Conservation (phyloP, 805 yeast species). For the Wickerhamia fluorescens region DNA sequence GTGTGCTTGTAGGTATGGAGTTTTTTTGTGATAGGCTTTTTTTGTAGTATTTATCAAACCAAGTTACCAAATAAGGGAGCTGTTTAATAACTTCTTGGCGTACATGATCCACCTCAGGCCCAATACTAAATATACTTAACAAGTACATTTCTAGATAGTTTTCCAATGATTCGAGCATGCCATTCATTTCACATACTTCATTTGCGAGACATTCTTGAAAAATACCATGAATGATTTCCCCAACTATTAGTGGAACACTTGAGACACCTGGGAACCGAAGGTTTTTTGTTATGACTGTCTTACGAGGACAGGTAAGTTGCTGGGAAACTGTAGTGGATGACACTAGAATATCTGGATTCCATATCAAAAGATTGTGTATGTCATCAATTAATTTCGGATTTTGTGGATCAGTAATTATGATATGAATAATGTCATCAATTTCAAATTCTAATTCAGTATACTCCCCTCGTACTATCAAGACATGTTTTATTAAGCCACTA, state of each 20-base stretch:
- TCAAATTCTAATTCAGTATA: constrained; percentile 47
- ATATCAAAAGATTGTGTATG: constrained; percentile 54
- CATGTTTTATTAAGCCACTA: constrained; percentile 20
- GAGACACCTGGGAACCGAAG: constrained; percentile 59
- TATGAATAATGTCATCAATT: constrained; percentile 53
- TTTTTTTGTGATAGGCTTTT: constrained; percentile 7
- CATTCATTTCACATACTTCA: constrained; percentile 28
- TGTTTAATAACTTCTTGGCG: constrained; percentile 39
- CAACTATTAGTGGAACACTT: constrained; percentile 63
- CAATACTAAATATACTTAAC: constrained; percentile 50
- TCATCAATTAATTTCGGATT: constrained; percentile 45
- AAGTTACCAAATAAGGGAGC: constrained; percentile 42
- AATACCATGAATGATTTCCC: constrained; percentile 72
- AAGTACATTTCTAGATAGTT: constrained; percentile 34
- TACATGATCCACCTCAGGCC: constrained; percentile 40
- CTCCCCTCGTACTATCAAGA: constrained; percentile 53
- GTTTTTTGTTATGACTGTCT: constrained; percentile 53
- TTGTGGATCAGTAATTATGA: constrained; percentile 40
- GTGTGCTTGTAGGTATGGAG: constrained; percentile 5
- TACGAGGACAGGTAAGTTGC: constrained; percentile 65
- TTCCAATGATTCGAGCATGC: constrained; percentile 34
- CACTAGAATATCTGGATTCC: constrained; percentile 78
- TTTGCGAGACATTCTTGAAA: constrained; percentile 52
- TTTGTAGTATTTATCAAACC: constrained; percentile 44
- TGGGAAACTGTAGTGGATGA: constrained; percentile 81